phyloP scores from a whole-genome alignment of 192 early-diverging fungal species.

The Pilaira anomala region DNA sequence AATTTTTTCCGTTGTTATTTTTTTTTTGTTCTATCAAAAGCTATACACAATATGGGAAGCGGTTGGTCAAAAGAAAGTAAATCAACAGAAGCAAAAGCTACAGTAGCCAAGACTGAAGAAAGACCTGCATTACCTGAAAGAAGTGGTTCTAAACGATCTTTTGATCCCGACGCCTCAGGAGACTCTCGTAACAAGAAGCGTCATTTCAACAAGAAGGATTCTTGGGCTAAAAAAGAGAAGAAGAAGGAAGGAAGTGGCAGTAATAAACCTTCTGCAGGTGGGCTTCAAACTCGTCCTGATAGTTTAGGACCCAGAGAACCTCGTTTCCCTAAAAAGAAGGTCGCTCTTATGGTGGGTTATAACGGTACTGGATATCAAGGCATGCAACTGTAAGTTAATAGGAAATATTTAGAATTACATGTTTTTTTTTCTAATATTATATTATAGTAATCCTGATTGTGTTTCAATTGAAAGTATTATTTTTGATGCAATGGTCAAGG shows the following conservation, averaged over 20 bases:
- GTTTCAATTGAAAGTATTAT: constrained; percentile 88
- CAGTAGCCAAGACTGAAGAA: too few relatives aligned
- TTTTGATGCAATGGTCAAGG: constrained; percentile 77
- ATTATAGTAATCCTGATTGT: constrained; percentile 66
- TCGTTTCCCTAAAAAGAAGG: constrained; percentile 78
- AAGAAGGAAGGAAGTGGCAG: not conserved
- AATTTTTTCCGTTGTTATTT: too few relatives aligned
- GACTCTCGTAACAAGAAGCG: too few relatives aligned
- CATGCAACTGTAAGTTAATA: constrained; percentile 80
- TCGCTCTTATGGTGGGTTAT: constrained; percentile 89
- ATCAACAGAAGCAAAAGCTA: too few relatives aligned
- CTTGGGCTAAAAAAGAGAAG: constrained; percentile 14
- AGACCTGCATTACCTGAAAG: too few relatives aligned
- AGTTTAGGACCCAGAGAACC: constrained; percentile 41
- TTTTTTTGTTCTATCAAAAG: too few relatives aligned
- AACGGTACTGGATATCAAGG: constrained; percentile 95
- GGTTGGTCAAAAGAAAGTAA: too few relatives aligned
- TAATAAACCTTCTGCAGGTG: not conserved
- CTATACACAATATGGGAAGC: too few relatives aligned
- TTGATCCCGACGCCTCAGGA: too few relatives aligned
- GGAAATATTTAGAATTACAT: not conserved
- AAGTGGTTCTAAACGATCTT: too few relatives aligned
- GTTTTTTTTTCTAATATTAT: not conserved
- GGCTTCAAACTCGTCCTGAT: constrained; percentile 20
- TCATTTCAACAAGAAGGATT: constrained; percentile 24